phyloP scores from a whole-genome alignment of 768 basidiomycete species.

The Amanita muscaria region DNA sequence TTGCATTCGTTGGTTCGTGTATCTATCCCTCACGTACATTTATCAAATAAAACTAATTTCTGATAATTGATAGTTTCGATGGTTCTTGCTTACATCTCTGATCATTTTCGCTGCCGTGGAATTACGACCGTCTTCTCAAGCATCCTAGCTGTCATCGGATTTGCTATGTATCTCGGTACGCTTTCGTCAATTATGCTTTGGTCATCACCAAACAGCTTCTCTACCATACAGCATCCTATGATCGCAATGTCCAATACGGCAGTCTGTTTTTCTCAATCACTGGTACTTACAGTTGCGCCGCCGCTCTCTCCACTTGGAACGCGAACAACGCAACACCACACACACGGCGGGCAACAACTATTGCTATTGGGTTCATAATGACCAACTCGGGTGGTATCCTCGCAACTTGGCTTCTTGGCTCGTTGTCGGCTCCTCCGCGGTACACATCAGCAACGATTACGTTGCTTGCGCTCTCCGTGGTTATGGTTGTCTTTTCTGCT shows the following conservation, averaged over 20 bases:
- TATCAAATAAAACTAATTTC: background rate
- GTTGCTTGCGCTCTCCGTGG: conserved; percentile 30
- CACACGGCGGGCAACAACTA: conserved; percentile 45
- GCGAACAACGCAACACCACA: conserved; percentile 56
- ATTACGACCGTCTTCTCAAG: conserved; percentile 35
- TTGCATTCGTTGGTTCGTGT: conserved; percentile 38
- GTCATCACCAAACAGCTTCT: no score
- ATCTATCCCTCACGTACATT: background rate
- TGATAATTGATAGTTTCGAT: conserved; percentile 23
- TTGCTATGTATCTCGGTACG: conserved; percentile 48
- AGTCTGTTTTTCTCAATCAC: conserved; percentile 48
- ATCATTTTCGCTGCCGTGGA: conserved; percentile 44
- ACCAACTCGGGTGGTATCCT: conserved; percentile 55
- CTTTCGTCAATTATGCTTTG: no score
- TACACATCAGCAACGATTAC: conserved; percentile 41
- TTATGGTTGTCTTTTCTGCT: conserved; percentile 28
- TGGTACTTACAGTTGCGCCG: conserved; percentile 45
- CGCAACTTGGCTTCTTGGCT: conserved; percentile 50
- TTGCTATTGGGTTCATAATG: conserved; percentile 50
- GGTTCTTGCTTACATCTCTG: conserved; percentile 38
- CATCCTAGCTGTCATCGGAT: conserved; percentile 38
- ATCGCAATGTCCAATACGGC: conserved; percentile 37
- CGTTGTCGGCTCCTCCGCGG: conserved; percentile 37
- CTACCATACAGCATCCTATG: conserved; percentile 27
- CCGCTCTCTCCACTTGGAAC: conserved; percentile 48